A percentile compares a stretch with the other conserved stretches of the same genome.
Conservation (phyloP, 179 eudicot genomes). For the Kewa caespitosa region DNA sequence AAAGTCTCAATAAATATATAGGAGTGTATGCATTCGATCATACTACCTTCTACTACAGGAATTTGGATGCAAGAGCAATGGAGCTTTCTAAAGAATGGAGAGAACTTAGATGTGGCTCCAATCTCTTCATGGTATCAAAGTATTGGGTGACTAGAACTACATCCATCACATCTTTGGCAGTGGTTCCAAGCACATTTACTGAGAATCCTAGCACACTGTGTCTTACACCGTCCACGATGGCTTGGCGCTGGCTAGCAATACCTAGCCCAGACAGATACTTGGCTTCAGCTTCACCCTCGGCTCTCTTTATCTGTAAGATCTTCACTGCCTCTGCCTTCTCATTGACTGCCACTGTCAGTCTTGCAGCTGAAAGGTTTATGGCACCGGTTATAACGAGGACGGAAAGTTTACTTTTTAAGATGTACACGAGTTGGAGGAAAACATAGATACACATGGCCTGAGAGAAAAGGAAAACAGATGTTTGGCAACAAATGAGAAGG, state of each 20-base stretch:
- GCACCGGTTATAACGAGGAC: not conserved
- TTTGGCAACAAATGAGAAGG: no score
- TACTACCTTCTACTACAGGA: no score
- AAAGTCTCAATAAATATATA: not conserved
- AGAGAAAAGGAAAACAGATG: not conserved
- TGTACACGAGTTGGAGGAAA: no score
- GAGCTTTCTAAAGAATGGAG: constrained; percentile 60
- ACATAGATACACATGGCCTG: not conserved
- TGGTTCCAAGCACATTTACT: constrained; percentile 53
- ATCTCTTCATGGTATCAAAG: constrained; percentile 64
- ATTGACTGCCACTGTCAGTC: constrained; percentile 53
- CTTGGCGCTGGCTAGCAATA: constrained; percentile 67
- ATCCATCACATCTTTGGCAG: constrained; percentile 63
- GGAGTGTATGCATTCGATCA: no score
- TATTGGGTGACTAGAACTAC: constrained; percentile 63
- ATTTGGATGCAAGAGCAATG: no score
- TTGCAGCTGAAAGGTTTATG: constrained; percentile 42
- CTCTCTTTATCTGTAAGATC: constrained; percentile 55
- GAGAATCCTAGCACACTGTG: constrained; percentile 61
- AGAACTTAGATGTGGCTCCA: constrained; percentile 50
- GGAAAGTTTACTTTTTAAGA: not conserved
- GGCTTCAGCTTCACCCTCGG: constrained; percentile 65
- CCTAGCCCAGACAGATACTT: constrained; percentile 59
- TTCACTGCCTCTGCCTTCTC: constrained; percentile 73
- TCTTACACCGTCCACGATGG: constrained; percentile 61